Evolutionary conservation across 1,284 basidiomycete genomes (phyloP), one percentile per base, ranked within the genome.

Genomic region (Moesziomyces antarcticus): DNA sequence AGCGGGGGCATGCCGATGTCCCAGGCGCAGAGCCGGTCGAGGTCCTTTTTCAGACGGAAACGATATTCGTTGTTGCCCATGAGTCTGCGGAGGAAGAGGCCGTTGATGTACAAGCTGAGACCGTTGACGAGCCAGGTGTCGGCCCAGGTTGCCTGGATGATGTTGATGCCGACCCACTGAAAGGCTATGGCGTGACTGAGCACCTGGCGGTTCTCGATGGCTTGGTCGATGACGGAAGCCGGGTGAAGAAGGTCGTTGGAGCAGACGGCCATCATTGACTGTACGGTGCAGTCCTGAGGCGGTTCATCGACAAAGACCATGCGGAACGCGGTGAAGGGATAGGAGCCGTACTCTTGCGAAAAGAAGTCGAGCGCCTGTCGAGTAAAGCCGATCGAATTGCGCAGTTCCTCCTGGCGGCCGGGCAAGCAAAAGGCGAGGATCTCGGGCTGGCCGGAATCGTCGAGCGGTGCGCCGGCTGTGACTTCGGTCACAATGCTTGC

Each of bases 61-160:
- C 96, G 90, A 81, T 97, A 99, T 83, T 99, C 97, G 87, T 99
- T 99, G 85, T 93, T 97, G 22, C 97, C 97, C 69, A 97, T 88
- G 7, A 96, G 86, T 80, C 92, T 92, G 58, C 91, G 90, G 74
- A 97, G 86, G 86, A 94, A 98, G 48, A 96, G 88, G 14, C 92
- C 91, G 24, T 93, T 91, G 80, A 99, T 92, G 84, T 97, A 96
- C 35, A 94, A 87, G 13, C 93, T 91, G 25, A 99, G 87, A 2
- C 96, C 97, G 75, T 96, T 93, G 70, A 96, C 91, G 18, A 99
- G 89, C 97, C 97, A 99, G 8, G 91, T 90, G 85, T 99, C 97
- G 10, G 94, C 92, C 88, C 93, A 93, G n/a, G 91, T 89, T 85
- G 93, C 93, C 57, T 92, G 94, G 60, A 96, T 91, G 77, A 99